Base-by-base conservation (phyloP, 164 flowering plant species). In the Santalum album region DNA sequence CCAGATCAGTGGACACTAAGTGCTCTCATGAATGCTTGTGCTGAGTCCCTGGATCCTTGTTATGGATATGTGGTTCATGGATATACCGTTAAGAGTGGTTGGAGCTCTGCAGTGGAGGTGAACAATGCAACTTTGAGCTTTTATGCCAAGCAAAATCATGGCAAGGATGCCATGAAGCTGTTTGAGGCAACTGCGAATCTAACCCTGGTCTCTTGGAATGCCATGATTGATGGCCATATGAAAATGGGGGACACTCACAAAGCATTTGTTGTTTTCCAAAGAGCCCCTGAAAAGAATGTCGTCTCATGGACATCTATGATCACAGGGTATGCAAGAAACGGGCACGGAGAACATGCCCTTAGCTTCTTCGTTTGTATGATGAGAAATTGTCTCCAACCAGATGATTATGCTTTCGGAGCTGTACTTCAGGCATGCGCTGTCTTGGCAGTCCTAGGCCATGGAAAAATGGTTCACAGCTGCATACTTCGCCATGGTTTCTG, bases 201-300 rank as follows among this genome's bases (percentile, higher is more conserved):
- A 18, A 77, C 70, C 20, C 82, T 68, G 34, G 83, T 87, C 16
- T 82, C 95, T 10, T 80, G 88, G 85, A 87, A 84, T 65, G 73
- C 79, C 1, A 67, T 78, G 39, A 78, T 87, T 24, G 85, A 82
- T 72, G 89, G 83, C 39, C 59, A 69, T 45, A 80, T 82, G 89
- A 82, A 69, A 65, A 59, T 53, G 44, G 87, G 87, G 24, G 65
- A 80, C 25, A 64, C 68, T 19, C 36, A 55, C 1, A 56, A 71
- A 61, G 95, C 91, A 1, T 51, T 68, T 56, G 25, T 58, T 25
- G 58, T 42, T 25, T 87, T 84, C 64, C 69, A 63, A 56, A 68
- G 12, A 83, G 71, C 52, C n/a, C n/a, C n/a, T n/a, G n/a, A n/a
- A n/a, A n/a, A n/a, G n/a, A n/a, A n/a, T n/a, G n/a, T n/a, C n/a